Percentiles rank a stretch among this genome's conserved stretches.
phyloP scores from a whole-genome alignment of 176 grass and related monocot genomes.

The Calamus simplicifolius region DNA sequence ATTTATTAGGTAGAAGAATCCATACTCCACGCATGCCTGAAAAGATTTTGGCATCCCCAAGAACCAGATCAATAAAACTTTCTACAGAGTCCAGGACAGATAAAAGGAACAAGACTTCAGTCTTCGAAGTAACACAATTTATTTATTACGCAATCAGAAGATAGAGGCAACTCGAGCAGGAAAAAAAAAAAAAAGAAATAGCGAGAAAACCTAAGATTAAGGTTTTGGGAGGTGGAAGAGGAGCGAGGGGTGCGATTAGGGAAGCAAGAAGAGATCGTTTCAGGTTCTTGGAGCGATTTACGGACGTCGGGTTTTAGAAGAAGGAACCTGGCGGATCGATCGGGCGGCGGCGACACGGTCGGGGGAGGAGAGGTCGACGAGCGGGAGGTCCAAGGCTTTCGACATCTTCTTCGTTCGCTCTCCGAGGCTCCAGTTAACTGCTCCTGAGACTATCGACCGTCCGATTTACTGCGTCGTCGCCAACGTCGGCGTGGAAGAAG shows the following conservation, averaged over 20 bases:
- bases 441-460: too few species aligned
- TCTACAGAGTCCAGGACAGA: neutral
- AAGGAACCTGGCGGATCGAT: conserved; percentile 42
- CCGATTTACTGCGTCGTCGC: too few species aligned
- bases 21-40: conserved; percentile 75
- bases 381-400: conserved; percentile 27
- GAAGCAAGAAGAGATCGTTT: neutral
- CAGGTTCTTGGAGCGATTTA: too few species aligned
- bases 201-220: too few species aligned
- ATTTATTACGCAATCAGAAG: too few species aligned
- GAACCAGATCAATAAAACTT: neutral
- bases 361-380: conserved; percentile 56
- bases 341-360: conserved; percentile 35
- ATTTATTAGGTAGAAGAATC: conserved; percentile 83
- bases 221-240: too few species aligned
- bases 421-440: too few species aligned
- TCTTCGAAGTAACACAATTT: too few species aligned
- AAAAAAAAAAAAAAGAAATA: too few species aligned
- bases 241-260: neutral
- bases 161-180: too few species aligned
- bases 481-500: too few species aligned
- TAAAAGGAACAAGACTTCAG: neutral
- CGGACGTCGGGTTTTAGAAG: neutral
- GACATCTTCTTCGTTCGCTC: conserved; percentile 1
- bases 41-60: neutral